phyloP scores from a whole-genome alignment of 139 green algal species.

The Axilococcus clingmanii region DNA sequence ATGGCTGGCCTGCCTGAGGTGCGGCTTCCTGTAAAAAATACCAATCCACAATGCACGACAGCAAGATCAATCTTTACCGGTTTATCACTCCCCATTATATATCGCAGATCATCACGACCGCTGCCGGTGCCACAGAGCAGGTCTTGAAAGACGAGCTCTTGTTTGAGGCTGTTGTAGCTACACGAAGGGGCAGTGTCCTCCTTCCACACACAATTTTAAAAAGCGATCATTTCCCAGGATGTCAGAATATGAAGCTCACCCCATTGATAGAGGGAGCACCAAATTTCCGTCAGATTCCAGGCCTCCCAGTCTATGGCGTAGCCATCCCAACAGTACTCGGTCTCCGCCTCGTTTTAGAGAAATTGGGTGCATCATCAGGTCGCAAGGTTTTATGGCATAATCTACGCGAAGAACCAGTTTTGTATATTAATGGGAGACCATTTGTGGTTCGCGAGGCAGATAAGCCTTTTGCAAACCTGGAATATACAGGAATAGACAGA shows the following conservation, averaged over 20 bases:
- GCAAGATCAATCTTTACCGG: neutral
- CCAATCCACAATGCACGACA: too few species aligned
- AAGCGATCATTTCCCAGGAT: slow-evolving; percentile 78
- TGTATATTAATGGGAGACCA: slow-evolving; percentile 88
- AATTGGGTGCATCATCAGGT: slow-evolving; percentile 44
- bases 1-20: too few species aligned
- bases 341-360: slow-evolving; percentile 68
- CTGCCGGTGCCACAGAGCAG: neutral
- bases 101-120: too few species aligned
- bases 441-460: slow-evolving; percentile 88
- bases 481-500: slow-evolving; percentile 88
- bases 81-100: neutral
- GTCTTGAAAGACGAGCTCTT: slow-evolving; percentile 1
- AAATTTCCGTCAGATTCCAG: slow-evolving; percentile 83
- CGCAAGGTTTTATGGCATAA: slow-evolving; percentile 84
- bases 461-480: slow-evolving; percentile 88
- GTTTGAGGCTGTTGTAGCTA: slow-evolving; percentile 51
- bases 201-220: slow-evolving; percentile 86
- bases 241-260: slow-evolving; percentile 85
- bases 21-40: neutral
- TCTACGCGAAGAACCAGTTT: slow-evolving; percentile 88
- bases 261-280: slow-evolving; percentile 81
- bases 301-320: slow-evolving; percentile 84
- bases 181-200: slow-evolving; percentile 60
- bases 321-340: slow-evolving; percentile 84